These are phyloP conservation scores for Podospora pseudoanserina DNA, from an alignment of 495 filamentous ascomycete genomes.

Conservation along the genomic window DNA sequence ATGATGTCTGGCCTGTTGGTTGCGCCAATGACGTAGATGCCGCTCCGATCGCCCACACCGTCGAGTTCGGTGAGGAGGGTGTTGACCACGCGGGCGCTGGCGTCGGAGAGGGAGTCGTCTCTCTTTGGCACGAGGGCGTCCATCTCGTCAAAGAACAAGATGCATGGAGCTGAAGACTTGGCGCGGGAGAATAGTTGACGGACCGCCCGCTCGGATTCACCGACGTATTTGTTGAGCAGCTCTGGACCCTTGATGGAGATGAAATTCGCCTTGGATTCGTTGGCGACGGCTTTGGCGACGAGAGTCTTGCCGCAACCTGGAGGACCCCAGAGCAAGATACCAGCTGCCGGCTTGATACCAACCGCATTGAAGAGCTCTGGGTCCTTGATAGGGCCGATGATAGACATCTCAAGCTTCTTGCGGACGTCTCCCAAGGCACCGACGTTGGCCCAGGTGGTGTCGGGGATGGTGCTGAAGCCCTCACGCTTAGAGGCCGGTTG, in stretches of 20 bases:
- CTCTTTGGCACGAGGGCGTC: constrained; percentile 87
- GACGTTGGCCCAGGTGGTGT: constrained; percentile 92
- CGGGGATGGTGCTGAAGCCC: constrained; percentile 95
- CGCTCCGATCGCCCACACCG: constrained; percentile 72
- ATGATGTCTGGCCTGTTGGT: constrained; percentile 97
- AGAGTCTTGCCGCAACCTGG: constrained; percentile 97
- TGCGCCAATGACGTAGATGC: constrained; percentile 92
- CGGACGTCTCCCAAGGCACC: constrained; percentile 78
- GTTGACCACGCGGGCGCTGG: constrained; percentile 87
- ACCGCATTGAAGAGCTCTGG: constrained; percentile 76
- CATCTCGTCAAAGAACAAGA: constrained; percentile 97
- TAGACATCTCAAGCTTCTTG: constrained; percentile 77
- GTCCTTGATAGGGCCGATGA: constrained; percentile 86
- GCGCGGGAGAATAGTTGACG: constrained; percentile 90
- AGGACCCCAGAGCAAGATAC: constrained; percentile 93
- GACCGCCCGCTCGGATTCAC: constrained; percentile 89
- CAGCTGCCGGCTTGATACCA: constrained; percentile 83
- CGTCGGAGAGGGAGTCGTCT: constrained; percentile 76
- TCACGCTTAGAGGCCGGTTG: constrained; percentile 93
- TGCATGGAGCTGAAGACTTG: constrained; percentile 79
- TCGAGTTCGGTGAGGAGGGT: constrained; percentile 96
- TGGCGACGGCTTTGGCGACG: constrained; percentile 92
- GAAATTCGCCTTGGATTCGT: constrained; percentile 94
- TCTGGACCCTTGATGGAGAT: constrained; percentile 97
- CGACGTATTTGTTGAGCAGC: constrained; percentile 91